Evolutionary conservation across 441 rosid genomes (phyloP).

Genomic region (Kokia cookei): DNA sequence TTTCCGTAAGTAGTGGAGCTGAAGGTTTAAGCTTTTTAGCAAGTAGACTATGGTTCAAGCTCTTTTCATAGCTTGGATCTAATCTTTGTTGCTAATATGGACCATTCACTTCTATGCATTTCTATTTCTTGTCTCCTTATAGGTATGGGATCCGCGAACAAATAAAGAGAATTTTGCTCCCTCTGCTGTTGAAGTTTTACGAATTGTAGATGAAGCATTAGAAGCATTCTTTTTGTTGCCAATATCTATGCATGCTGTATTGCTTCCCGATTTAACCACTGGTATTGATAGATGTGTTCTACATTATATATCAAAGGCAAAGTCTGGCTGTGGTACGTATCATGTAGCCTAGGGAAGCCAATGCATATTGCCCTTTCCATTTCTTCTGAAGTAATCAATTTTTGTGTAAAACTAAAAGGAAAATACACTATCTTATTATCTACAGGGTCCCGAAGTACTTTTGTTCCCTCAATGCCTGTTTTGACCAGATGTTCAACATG

Average conservation of each 20-base stretch:
- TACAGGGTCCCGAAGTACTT: slow-evolving; percentile 44
- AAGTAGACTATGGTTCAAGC: not conserved
- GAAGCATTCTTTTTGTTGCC: slow-evolving; percentile 74
- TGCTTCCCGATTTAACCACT: slow-evolving; percentile 52
- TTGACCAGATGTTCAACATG: slow-evolving; percentile 56
- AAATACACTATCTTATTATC: slow-evolving; percentile 1
- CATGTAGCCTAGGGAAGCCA: not conserved
- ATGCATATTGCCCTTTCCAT: too few species aligned
- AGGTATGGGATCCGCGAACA: slow-evolving; percentile 60
- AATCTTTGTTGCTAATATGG: not conserved
- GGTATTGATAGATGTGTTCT: slow-evolving; percentile 60
- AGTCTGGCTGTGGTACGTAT: slow-evolving; percentile 61
- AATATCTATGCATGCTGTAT: slow-evolving; percentile 42
- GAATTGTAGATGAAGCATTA: slow-evolving; percentile 58
- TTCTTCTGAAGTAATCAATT: not conserved
- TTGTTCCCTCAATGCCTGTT: slow-evolving; percentile 55
- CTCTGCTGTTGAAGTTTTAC: slow-evolving; percentile 58
- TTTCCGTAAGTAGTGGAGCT: too few species aligned
- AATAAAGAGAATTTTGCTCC: slow-evolving; percentile 58
- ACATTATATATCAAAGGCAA: slow-evolving; percentile 49
- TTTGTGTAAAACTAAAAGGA: not conserved
- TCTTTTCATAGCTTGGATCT: not conserved
- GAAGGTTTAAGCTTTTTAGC: too few species aligned
- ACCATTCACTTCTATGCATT: not conserved
- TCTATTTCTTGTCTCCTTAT: not conserved